These are phyloP conservation scores for Trametes gibbosa DNA, from an alignment of 768 basidiomycete species.

Conservation along the genomic window DNA sequence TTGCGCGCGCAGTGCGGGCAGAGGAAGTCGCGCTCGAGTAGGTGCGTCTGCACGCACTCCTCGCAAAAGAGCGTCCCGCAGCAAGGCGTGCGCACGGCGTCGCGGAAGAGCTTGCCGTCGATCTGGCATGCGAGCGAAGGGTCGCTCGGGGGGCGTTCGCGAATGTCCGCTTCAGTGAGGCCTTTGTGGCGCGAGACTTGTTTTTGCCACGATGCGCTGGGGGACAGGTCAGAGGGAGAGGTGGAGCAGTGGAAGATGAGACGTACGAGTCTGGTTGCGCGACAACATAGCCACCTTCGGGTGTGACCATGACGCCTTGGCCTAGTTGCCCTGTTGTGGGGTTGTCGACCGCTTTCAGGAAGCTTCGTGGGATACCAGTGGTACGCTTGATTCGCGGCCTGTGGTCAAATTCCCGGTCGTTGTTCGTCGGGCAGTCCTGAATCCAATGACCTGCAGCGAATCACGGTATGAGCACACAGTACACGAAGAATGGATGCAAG, in stretches of 20 bases:
- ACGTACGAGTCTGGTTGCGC: slow-evolving; percentile 95
- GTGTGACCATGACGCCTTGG: slow-evolving; percentile 96
- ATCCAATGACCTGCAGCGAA: slow-evolving; percentile 89
- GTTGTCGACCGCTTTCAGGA: slow-evolving; percentile 93
- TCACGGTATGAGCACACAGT: background rate
- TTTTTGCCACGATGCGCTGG: slow-evolving; percentile 92
- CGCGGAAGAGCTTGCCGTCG: slow-evolving; percentile 90
- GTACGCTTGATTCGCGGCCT: slow-evolving; percentile 95
- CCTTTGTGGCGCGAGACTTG: slow-evolving; percentile 78
- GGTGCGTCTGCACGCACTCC: slow-evolving; percentile 93
- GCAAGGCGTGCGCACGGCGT: slow-evolving; percentile 94
- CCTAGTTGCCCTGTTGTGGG: slow-evolving; percentile 68
- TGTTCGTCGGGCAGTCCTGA: slow-evolving; percentile 97
- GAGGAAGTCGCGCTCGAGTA: slow-evolving; percentile 92
- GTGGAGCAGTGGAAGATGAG: background rate
- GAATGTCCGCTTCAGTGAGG: slow-evolving; percentile 84
- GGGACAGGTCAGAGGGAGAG: background rate
- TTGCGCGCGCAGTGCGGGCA: slow-evolving; percentile 90
- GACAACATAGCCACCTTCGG: slow-evolving; percentile 96
- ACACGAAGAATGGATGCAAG: background rate
- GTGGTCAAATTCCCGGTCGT: slow-evolving; percentile 92
- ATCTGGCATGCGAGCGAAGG: slow-evolving; percentile 80
- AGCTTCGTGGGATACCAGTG: slow-evolving; percentile 96
- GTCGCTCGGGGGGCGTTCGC: slow-evolving; percentile 81
- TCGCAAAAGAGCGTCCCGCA: slow-evolving; percentile 92